Base-by-base conservation (phyloP, 169 alveolate species). In the Pseudocohnilembus persalinus region DNA sequence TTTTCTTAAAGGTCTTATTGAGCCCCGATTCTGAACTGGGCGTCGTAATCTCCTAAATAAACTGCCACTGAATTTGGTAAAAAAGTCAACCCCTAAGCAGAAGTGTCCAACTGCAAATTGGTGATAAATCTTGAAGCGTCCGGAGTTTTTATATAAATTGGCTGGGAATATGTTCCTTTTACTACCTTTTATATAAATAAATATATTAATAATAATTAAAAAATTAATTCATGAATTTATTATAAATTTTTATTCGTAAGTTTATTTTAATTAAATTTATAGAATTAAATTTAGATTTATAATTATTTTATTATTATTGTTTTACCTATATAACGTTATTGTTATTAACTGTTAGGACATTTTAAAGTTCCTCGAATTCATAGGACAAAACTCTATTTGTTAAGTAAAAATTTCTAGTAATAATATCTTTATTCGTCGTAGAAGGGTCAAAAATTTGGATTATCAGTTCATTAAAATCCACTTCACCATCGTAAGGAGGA, bases 21-120 rank as follows among this genome's bases (percentile, higher is more conserved):
- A 0, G 76, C 84, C n/a, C 84, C 84, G 11, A 79, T 72, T 27
- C 76, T 79, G 30, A 79, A 79, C 0, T 68, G 26, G 0, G 74
- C 29, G 1, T 79, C 6, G 20, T 1, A 63, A 11, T 79, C 84
- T 63, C 84, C 84, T 28, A 79, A 64, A 63, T 49, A 79, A 29
- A 79, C 73, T 11, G 34, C 29, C 76, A 79, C 29, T 11, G 27
- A 16, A n/a, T 64, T 28, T 20, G 84, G 76, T 28, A 49, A 16
- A 16, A 79, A 49, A 26, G 74, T 79, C 28, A 79, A 79, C 4
- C 84, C 84, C 0, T 31, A 1, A 27, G 84, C 84, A 11, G 74
- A 11, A 16, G 64, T 24, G 30, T 33, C 31, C 15, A 79, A 49
- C 0, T 34, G 1, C 76, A 79, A 35, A 64, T 79, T 79, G 30